A percentile compares a stretch with the other conserved stretches of the same genome.
These are phyloP conservation scores for Millerozyma acaciae DNA, from an alignment of 805 yeast genomes.

Conservation along the genomic window DNA sequence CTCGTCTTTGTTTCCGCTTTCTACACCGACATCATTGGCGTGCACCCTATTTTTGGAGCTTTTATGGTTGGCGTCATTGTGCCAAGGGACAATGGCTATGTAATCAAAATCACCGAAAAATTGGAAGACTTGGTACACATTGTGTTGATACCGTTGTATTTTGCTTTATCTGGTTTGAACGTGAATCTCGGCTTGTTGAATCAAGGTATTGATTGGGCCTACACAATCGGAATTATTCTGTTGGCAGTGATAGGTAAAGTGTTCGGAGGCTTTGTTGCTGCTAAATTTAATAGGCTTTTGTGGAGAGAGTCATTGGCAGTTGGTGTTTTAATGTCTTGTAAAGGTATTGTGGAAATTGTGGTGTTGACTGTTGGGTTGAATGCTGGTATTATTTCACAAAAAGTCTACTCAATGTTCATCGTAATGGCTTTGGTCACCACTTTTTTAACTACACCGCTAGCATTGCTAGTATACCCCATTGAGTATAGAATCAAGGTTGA, in stretches of 20 bases:
- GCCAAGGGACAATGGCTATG: slow-evolving; percentile 74
- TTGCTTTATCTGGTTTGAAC: slow-evolving; percentile 74
- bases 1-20: slow-evolving; percentile 65
- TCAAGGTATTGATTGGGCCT: slow-evolving; percentile 74
- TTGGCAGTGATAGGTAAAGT: slow-evolving; percentile 69
- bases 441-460: slow-evolving; percentile 74
- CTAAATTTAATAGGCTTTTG: slow-evolving; percentile 55
- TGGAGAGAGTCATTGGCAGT: slow-evolving; percentile 76
- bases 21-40: slow-evolving; percentile 80
- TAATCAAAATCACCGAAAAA: slow-evolving; percentile 63
- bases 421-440: slow-evolving; percentile 80
- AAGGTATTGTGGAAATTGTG: slow-evolving; percentile 83
- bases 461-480: slow-evolving; percentile 58
- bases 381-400: slow-evolving; percentile 61
- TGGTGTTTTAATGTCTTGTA: slow-evolving; percentile 82
- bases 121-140: slow-evolving; percentile 76
- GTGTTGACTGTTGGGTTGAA: slow-evolving; percentile 71
- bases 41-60: slow-evolving; percentile 84
- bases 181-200: slow-evolving; percentile 63
- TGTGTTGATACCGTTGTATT: slow-evolving; percentile 70
- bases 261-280: slow-evolving; percentile 62
- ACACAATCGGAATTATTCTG: slow-evolving; percentile 60
- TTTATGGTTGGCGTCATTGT: slow-evolving; percentile 72
- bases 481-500: slow-evolving; percentile 52
- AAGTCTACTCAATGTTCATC: slow-evolving; percentile 74